Evolutionary conservation across 306 rosid species (phyloP), one percentile per base, ranked within the genome.

Genomic region (Gastrolobium villosum): DNA sequence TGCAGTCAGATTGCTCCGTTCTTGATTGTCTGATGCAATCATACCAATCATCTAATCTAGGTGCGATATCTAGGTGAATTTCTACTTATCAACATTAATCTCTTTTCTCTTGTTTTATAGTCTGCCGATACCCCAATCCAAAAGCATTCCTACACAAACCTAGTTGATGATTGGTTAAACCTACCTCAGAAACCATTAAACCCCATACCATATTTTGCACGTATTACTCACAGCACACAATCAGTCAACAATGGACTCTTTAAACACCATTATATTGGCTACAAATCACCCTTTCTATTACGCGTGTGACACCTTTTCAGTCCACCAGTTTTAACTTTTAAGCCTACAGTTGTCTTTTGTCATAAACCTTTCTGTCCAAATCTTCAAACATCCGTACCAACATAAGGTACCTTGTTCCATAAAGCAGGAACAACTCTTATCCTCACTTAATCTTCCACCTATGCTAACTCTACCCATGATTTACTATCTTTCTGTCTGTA

Each of bases 171-270:
- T 37, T 41, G 55, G 54, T 40, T 41, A 73, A 30, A 56, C 41
- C 55, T 4, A 43, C 11, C 45, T 6, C 14, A 34, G 4, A 72
- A 30, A 37, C 66, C 43, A 72, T 37, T 35, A 72, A 72, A 40
- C 7, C 53, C 41, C 41, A 55, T 0, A 39, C 26, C 31, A 28
- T 56, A 55, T 41, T 41, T 72, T 37, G 13, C 30, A 40, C 41
- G 65, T 48, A 26, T 35, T 72, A 56, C 26, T 72, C 52, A 20
- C 76, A 28, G n/a, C 66, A 72, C 66, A 11, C 3, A 40, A 59
- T 31, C 14, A 59, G 41, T 41, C 46, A 32, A 44, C 15, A 4
- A 31, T 31, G 8, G 10, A 41, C 55, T 32, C 45, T 43, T 66
- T 57, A 57, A 59, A 43, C 9, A 0, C 34, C 57, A 63, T 63